Conservation (phyloP, 352 stramenopile species). For the Phytopythium helicoides region DNA sequence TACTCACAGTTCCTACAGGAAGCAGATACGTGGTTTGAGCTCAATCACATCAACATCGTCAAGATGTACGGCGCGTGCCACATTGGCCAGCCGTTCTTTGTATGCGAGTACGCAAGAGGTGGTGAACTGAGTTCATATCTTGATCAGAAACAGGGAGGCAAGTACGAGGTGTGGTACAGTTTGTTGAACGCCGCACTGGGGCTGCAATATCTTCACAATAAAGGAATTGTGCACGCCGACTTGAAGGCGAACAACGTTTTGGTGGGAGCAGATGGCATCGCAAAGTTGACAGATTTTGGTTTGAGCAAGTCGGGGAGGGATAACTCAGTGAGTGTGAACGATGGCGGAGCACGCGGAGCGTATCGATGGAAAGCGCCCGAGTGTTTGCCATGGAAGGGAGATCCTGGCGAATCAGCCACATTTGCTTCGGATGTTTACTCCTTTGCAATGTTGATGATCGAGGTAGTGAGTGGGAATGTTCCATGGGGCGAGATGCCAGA, state of each 20-base stretch:
- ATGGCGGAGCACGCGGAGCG: slow-evolving; percentile 7
- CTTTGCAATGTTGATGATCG: too few species aligned
- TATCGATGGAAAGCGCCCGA: slow-evolving; percentile 32
- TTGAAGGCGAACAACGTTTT: slow-evolving; percentile 21
- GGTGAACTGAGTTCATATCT: slow-evolving; percentile 11
- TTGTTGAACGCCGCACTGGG: slow-evolving; percentile 26
- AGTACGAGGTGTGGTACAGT: slow-evolving; percentile 5
- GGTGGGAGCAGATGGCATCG: slow-evolving; percentile 7
- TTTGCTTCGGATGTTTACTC: slow-evolving; percentile 5
- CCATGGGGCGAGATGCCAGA: too few species aligned
- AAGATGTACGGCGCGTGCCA: slow-evolving; percentile 29
- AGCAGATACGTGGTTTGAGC: slow-evolving; percentile 25
- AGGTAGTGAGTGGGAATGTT: too few species aligned
- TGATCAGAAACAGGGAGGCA: neutral
- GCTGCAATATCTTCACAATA: slow-evolving; percentile 25
- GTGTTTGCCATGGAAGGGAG: slow-evolving; percentile 6
- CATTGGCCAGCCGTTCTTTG: slow-evolving; percentile 12
- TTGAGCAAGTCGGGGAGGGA: neutral
- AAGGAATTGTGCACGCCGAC: slow-evolving; percentile 7
- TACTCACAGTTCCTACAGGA: slow-evolving; percentile 20
- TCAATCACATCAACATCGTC: slow-evolving; percentile 32
- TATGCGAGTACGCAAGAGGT: slow-evolving; percentile 14
- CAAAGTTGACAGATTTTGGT: slow-evolving; percentile 23
- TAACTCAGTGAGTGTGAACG: neutral
- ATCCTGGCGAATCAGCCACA: neutral